A percentile compares a stretch with the other conserved stretches of the same genome.
Evolutionary conservation across 1,284 basidiomycete species (phyloP).

Genomic region (Uromyces viciae-fabae): DNA sequence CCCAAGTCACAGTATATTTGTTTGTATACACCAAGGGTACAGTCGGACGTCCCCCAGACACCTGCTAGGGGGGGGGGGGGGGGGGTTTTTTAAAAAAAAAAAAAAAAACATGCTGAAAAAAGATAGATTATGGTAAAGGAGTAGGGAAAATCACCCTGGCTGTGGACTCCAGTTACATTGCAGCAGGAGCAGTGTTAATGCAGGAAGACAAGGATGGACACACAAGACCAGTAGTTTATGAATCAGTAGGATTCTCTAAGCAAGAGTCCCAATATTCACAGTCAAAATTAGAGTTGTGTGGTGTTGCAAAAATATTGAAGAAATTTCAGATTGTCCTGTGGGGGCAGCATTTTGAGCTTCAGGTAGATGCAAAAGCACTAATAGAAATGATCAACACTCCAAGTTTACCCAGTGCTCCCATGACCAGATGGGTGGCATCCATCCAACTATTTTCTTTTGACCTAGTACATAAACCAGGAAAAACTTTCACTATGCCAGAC

Average conservation of each 20-base stretch:
- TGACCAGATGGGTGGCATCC: neutral
- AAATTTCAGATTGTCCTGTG: neutral
- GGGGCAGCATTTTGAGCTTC: too few relatives aligned
- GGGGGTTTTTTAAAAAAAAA: too few relatives aligned
- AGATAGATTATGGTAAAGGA: neutral
- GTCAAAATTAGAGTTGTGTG: neutral
- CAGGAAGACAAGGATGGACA: neutral
- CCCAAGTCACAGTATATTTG: too few relatives aligned
- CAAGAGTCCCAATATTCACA: neutral
- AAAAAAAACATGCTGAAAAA: too few relatives aligned
- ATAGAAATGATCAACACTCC: too few relatives aligned
- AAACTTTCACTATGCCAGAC: slow-evolving; percentile 4
- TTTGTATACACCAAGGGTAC: too few relatives aligned
- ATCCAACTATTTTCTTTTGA: slow-evolving; percentile 14
- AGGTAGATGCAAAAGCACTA: too few relatives aligned
- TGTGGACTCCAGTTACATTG: neutral
- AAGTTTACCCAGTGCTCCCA: too few relatives aligned
- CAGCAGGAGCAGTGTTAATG: slow-evolving; percentile 11
- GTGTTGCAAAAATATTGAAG: neutral
- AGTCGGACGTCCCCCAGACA: too few relatives aligned
- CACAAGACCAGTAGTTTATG: neutral
- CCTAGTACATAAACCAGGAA: neutral
- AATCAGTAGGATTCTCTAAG: neutral
- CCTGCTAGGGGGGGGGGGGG: too few relatives aligned
- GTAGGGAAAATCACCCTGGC: neutral